Evolutionary conservation across 2,329 filamentous ascomycete species (phyloP).

Genomic region (Colletotrichum phormii): DNA sequence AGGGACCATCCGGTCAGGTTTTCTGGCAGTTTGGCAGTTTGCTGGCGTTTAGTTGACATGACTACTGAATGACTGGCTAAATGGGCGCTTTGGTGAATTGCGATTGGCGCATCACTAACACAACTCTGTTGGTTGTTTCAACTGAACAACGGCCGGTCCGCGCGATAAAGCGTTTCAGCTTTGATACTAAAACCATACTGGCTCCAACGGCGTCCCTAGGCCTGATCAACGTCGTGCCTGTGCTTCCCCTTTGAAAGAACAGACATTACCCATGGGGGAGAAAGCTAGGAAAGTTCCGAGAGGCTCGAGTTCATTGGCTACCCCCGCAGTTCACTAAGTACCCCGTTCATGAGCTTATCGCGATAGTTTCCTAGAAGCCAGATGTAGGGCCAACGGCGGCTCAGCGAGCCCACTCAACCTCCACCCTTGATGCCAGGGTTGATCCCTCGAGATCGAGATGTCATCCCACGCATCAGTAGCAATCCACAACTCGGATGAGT

Average conservation of each 20-base stretch:
- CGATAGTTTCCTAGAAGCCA: background rate
- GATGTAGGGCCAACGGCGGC: background rate
- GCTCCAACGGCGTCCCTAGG: background rate
- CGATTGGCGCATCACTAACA: constrained; percentile 19
- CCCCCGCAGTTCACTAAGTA: background rate
- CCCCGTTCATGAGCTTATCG: constrained; percentile 20
- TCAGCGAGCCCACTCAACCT: background rate
- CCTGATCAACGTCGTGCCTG: background rate
- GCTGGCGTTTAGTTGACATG: constrained; percentile 9
- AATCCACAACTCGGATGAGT: constrained; percentile 8
- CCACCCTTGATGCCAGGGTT: background rate
- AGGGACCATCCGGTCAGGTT: background rate
- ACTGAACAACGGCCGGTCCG: constrained; percentile 21
- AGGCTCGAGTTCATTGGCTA: constrained; percentile 7
- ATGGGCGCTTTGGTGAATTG: background rate
- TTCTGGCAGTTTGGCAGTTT: background rate
- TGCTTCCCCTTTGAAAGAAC: background rate
- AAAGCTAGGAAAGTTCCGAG: background rate
- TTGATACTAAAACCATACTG: constrained; percentile 13
- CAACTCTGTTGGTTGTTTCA: constrained; percentile 28
- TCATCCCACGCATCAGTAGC: constrained; percentile 15
- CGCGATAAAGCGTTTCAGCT: constrained; percentile 29
- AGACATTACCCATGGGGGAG: too few species aligned
- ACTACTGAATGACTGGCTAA: background rate
- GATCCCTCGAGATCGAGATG: constrained; percentile 14